phyloP scores from a whole-genome alignment of 192 early-diverging fungal species.

The Coemansia reversa region DNA sequence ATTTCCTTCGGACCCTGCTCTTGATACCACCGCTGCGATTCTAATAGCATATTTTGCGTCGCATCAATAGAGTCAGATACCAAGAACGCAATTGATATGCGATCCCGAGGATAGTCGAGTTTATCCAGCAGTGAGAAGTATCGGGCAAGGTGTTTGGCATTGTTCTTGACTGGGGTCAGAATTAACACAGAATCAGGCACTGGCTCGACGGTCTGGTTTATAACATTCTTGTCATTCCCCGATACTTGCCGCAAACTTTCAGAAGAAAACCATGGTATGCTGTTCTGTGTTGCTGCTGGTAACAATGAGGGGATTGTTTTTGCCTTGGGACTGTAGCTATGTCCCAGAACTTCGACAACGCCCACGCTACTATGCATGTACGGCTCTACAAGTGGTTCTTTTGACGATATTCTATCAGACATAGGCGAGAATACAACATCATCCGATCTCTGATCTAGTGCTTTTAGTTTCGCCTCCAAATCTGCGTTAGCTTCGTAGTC shows the following conservation, averaged over 20 bases:
- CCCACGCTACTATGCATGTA: background rate
- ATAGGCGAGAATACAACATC: too few species aligned
- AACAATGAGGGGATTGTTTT: constrained; percentile 44
- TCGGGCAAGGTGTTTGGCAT: constrained; percentile 55
- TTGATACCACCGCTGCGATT: constrained; percentile 46
- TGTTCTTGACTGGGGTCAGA: constrained; percentile 67
- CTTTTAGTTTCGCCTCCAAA: too few species aligned
- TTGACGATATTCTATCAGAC: background rate
- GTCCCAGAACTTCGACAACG: constrained; percentile 41
- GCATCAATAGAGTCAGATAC: constrained; percentile 62
- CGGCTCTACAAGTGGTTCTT: background rate
- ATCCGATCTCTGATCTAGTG: too few species aligned
- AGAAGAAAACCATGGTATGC: background rate
- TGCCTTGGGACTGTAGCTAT: constrained; percentile 26
- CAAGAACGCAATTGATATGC: constrained; percentile 67
- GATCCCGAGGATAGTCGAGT: constrained; percentile 61
- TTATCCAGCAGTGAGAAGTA: constrained; percentile 62
- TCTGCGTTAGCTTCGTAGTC: background rate
- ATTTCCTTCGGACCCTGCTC: constrained; percentile 42
- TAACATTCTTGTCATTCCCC: constrained; percentile 30
- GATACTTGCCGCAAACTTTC: constrained; percentile 33
- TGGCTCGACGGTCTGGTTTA: constrained; percentile 31
- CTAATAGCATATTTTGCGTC: constrained; percentile 57
- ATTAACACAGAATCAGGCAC: constrained; percentile 55
- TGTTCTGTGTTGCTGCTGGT: constrained; percentile 8